These are phyloP conservation scores for Xylaria bambusicola DNA, from an alignment of 495 filamentous ascomycete genomes.

Conservation along the genomic window DNA sequence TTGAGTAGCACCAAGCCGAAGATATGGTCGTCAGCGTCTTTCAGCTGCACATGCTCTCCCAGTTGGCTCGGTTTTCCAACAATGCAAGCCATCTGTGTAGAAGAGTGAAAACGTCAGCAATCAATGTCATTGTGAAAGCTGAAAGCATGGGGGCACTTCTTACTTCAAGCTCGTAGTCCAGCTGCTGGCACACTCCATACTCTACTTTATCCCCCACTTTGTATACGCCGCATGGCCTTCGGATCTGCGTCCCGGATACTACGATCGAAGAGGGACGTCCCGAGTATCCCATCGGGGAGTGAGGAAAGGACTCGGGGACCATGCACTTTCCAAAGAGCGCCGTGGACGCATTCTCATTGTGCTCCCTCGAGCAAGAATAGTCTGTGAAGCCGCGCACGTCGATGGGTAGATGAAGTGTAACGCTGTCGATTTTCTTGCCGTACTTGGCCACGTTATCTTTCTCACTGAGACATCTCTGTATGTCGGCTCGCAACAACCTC, in stretches of 20 bases:
- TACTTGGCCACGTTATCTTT: constrained; percentile 50
- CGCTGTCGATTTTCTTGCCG: constrained; percentile 54
- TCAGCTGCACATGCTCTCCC: constrained; percentile 55
- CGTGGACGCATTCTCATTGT: constrained; percentile 62
- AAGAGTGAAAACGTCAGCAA: neutral
- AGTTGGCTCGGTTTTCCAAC: constrained; percentile 55
- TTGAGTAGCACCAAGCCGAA: constrained; percentile 78
- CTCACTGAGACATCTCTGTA: constrained; percentile 62
- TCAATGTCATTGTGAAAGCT: neutral
- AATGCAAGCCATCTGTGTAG: constrained; percentile 36
- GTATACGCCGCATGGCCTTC: constrained; percentile 70
- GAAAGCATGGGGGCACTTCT: neutral
- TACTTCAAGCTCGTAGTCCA: constrained; percentile 72
- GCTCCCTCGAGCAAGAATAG: constrained; percentile 75
- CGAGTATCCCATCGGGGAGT: constrained; percentile 75
- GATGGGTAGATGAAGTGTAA: constrained; percentile 70
- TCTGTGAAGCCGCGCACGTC: constrained; percentile 79
- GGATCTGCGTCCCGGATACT: constrained; percentile 66
- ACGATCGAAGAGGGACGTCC: constrained; percentile 70
- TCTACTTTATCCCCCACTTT: constrained; percentile 39
- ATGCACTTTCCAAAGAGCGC: constrained; percentile 66
- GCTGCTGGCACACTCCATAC: constrained; percentile 56
- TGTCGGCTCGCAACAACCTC: constrained; percentile 63
- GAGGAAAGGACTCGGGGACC: constrained; percentile 72
- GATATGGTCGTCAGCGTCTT: constrained; percentile 65